Conservation (phyloP, 1,284 basidiomycete species). For the Amylostereum chailletii region DNA sequence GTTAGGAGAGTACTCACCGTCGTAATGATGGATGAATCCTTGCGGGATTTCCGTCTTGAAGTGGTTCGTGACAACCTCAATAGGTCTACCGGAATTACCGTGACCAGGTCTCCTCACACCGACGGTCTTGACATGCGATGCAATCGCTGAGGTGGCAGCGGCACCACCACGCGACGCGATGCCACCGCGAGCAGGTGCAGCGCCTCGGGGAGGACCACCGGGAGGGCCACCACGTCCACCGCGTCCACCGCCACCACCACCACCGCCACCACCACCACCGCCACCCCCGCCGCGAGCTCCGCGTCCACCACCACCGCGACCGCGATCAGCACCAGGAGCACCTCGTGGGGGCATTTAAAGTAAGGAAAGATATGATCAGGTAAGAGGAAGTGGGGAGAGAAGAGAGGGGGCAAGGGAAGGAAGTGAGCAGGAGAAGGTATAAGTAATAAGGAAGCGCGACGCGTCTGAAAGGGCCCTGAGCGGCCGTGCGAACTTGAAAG, state of each 20-base stretch:
- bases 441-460: neutral
- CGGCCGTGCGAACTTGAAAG: too few relatives aligned
- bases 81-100: slow-evolving; percentile 43
- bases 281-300: slow-evolving; percentile 6
- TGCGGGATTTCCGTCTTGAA: slow-evolving; percentile 53
- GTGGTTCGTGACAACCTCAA: slow-evolving; percentile 57
- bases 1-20: slow-evolving; percentile 37
- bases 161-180: slow-evolving; percentile 21
- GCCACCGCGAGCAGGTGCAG: slow-evolving; percentile 16
- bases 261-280: neutral
- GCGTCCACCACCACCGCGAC: slow-evolving; percentile 10
- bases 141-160: slow-evolving; percentile 18
- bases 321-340: slow-evolving; percentile 12
- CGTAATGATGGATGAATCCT: slow-evolving; percentile 62
- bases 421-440: neutral
- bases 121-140: slow-evolving; percentile 40
- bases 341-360: slow-evolving; percentile 30
- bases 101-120: slow-evolving; percentile 59
- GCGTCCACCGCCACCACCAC: neutral
- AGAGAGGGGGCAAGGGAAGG: neutral
- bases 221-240: slow-evolving; percentile 9
- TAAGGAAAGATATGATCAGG: neutral
- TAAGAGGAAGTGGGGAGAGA: neutral
- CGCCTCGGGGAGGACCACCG: slow-evolving; percentile 11
- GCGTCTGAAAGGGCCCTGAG: neutral